Evolutionary conservation across 352 stramenopile genomes (phyloP), one percentile per base, ranked within the genome.

Genomic region (Thalassiosira hispida): DNA sequence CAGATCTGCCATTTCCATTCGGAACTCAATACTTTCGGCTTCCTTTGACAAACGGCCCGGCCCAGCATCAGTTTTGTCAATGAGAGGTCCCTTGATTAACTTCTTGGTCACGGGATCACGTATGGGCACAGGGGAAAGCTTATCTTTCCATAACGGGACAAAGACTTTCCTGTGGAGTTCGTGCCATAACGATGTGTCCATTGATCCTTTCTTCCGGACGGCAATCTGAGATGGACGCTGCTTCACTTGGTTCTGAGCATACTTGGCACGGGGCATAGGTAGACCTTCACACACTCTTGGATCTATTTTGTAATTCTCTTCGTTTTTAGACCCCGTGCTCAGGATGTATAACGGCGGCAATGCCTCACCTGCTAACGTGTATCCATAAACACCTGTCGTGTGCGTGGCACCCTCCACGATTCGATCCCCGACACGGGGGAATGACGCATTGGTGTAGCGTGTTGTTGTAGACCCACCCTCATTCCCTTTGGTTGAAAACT

Each of bases 51-150:
- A 22, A 4, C 65, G 31, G 9, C 65, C 65, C 1, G 65, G 65
- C 0, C 64, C 64, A n/a, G 31, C 22, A 56, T 73, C 64, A n/a
- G 51, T 56, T 35, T 73, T 73, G 11, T 59, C 2, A n/a, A 73
- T 56, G 2, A 73, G 33, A 23, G 64, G 64, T 9, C 49, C 64
- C 29, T 31, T 55, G 22, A 64, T 33, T 14, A 64, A 18, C 16
- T 56, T 63, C 1, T 18, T 9, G 1, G 49, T 73, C 1, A 27
- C 9, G 1, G 49, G 33, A 51, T 51, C 23, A 18, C 64, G 49
- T 16, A 27, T 31, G 14, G 46, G 16, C 11, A 12, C 2, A 11
- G 16, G 44, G 1, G 44, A 59, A 59, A 35, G 4, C 16, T 25
- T 35, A 12, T 22, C 25, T 12, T 35, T 51, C 1, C 52, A 72